Percentiles rank a stretch among this genome's conserved stretches.
These are phyloP conservation scores for Trichoderma sp. DNA, from an alignment of 2,329 filamentous ascomycete species.

Conservation along the genomic window DNA sequence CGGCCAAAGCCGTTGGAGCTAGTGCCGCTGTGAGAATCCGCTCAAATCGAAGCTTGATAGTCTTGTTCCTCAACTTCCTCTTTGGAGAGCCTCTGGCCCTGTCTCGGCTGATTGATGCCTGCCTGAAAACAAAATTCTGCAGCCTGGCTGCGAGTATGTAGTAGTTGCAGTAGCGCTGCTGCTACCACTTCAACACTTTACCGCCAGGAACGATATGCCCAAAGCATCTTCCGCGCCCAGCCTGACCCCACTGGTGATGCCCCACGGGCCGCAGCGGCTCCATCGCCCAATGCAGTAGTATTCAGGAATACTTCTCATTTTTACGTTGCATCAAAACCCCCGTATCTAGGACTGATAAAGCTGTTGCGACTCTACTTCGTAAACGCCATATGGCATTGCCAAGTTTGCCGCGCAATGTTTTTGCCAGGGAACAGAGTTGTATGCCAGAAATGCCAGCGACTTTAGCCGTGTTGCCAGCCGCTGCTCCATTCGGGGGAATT, in stretches of 20 bases:
- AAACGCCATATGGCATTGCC: slow-evolving; percentile 1
- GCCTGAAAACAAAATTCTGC: not conserved
- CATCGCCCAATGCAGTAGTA: slow-evolving; percentile 8
- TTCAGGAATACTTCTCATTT: slow-evolving; percentile 8
- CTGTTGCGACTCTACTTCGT: not conserved
- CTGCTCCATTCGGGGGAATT: not conserved
- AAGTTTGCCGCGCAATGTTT: slow-evolving; percentile 5
- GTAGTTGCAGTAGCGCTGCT: not conserved
- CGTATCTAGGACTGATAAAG: not conserved
- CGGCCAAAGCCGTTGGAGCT: slow-evolving; percentile 20
- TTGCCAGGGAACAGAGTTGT: slow-evolving; percentile 14
- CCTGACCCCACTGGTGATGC: not conserved
- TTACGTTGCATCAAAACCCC: not conserved
- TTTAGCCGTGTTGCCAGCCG: slow-evolving; percentile 16
- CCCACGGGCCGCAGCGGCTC: slow-evolving; percentile 1
- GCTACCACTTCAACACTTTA: not conserved
- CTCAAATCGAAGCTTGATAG: slow-evolving; percentile 14
- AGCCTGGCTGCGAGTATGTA: not conserved
- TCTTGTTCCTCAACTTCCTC: slow-evolving; percentile 12
- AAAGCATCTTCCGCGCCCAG: not conserved
- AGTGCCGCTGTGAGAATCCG: slow-evolving; percentile 5
- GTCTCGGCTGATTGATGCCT: slow-evolving; percentile 10
- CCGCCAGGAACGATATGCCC: not conserved
- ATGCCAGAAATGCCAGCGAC: not conserved
- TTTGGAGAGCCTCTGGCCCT: not conserved